Evolutionary conservation across 1,284 basidiomycete species (phyloP).

Genomic region (Naganishia albida): DNA sequence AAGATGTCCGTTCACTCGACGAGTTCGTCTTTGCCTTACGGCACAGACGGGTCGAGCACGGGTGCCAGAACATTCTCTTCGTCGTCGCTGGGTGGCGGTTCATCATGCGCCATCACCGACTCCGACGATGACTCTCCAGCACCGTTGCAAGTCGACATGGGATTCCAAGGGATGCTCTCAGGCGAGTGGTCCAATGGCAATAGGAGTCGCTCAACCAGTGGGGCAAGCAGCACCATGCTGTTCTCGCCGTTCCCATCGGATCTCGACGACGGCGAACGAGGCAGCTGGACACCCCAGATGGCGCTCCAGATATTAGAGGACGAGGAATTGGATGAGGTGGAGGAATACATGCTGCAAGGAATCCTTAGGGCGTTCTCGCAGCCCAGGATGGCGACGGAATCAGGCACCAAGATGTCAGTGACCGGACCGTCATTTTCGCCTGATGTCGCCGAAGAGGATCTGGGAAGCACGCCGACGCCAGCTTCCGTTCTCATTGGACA

Average conservation of each 20-base stretch:
- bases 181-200: conserved; percentile 8
- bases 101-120: too few species aligned
- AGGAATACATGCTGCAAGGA: conserved; percentile 30
- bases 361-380: conserved; percentile 12
- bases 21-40: neutral
- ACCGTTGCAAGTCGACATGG: conserved; percentile 6
- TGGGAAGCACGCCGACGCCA: conserved; percentile 11
- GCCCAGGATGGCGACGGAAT: neutral
- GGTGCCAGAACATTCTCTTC: conserved; percentile 1
- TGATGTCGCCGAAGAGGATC: neutral
- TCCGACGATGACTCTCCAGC: neutral
- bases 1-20: conserved; percentile 17
- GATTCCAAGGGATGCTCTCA: neutral
- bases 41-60: neutral
- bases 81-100: conserved; percentile 1
- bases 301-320: conserved; percentile 1
- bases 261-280: neutral
- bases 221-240: conserved; percentile 21
- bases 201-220: conserved; percentile 20
- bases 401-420: neutral
- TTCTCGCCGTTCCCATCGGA: conserved; percentile 19
- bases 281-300: neutral
- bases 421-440: neutral
- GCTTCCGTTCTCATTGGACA: neutral
- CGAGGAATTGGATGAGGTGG: conserved; percentile 22